Percentiles rank a stretch among this genome's conserved stretches.
Conservation (phyloP, 768 basidiomycete species). For the Tulasnella sp. region DNA sequence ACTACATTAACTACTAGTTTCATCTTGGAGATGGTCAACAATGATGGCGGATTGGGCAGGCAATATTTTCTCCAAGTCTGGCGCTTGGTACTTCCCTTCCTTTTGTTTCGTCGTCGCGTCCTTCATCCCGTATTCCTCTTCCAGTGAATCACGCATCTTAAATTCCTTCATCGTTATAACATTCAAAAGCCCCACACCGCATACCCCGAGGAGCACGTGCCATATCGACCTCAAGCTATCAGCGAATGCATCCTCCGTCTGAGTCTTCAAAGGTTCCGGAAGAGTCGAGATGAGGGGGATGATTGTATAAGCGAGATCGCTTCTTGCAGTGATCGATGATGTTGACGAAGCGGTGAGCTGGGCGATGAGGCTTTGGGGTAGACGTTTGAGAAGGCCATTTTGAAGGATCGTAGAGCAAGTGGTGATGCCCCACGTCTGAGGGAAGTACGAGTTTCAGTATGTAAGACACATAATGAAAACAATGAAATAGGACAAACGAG, state of each 20-base stretch:
- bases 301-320: constrained; percentile 20
- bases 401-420: constrained; percentile 23
- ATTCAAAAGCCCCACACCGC: constrained; percentile 4
- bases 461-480: neutral
- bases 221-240: constrained; percentile 14
- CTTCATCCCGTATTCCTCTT: constrained; percentile 12
- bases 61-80: no score
- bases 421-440: constrained; percentile 38
- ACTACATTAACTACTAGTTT: no score
- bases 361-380: constrained; percentile 21
- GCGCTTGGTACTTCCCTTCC: no score
- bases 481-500: neutral
- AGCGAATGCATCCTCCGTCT: constrained; percentile 20
- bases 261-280: constrained; percentile 3
- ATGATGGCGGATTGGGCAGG: no score
- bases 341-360: constrained; percentile 3
- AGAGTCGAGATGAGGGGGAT: constrained; percentile 19
- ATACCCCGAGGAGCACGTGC: constrained; percentile 6
- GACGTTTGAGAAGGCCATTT: constrained; percentile 21
- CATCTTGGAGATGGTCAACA: no score
- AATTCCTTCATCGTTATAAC: constrained; percentile 6
- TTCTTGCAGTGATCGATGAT: constrained; percentile 1
- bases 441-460: neutral
- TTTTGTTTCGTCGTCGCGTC: no score
- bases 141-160: neutral